Conservation (phyloP, 495 filamentous ascomycete genomes). For the Aspergillus sparsus region DNA sequence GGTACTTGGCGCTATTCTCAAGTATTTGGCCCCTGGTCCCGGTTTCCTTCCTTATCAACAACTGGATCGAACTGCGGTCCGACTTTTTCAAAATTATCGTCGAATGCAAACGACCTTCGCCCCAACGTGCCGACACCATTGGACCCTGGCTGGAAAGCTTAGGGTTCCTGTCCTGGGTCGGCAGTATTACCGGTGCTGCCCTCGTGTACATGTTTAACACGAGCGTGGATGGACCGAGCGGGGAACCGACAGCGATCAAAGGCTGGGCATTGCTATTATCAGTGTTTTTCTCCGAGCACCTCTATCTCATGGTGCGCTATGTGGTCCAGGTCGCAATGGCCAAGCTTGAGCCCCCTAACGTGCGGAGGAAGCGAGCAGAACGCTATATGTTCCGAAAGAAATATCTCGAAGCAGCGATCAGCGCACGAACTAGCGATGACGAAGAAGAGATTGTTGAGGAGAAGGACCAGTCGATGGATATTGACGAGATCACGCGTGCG, state of each 20-base stretch:
- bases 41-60: conserved; percentile 88
- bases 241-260: conserved; percentile 61
- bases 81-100: conserved; percentile 94
- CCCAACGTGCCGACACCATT: conserved; percentile 86
- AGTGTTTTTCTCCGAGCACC: conserved; percentile 83
- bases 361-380: conserved; percentile 77
- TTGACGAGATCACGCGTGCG: conserved; percentile 41
- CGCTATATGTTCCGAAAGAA: conserved; percentile 72
- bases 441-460: conserved; percentile 20
- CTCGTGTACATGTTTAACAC: conserved; percentile 86
- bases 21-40: conserved; percentile 89
- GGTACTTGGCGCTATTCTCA: conserved; percentile 91
- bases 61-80: conserved; percentile 92
- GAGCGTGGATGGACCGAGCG: conserved; percentile 57
- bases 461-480: conserved; percentile 18
- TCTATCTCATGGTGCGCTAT: conserved; percentile 74
- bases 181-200: conserved; percentile 80
- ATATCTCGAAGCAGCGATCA: conserved; percentile 56
- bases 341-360: conserved; percentile 82
- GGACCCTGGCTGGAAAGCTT: conserved; percentile 91
- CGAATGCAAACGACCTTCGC: conserved; percentile 84
- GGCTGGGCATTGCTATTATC: conserved; percentile 82
- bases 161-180: conserved; percentile 87
- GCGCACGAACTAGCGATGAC: conserved; percentile 36
- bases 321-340: conserved; percentile 66